A percentile compares a stretch with the other conserved stretches of the same genome.
These are phyloP conservation scores for Sextonia rubra DNA, from an alignment of 164 flowering plant species.

Conservation along the genomic window DNA sequence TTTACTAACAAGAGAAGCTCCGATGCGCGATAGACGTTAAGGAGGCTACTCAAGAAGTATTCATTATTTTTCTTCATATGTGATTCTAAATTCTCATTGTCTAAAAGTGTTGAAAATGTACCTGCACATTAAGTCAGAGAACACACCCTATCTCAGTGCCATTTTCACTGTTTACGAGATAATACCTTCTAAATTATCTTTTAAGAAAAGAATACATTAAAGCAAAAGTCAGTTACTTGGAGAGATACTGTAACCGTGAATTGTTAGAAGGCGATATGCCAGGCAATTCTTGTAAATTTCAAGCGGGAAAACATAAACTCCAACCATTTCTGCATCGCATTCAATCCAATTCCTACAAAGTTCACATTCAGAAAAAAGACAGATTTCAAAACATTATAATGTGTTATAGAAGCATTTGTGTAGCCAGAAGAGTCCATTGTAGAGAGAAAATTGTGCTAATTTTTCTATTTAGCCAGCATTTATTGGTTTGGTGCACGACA, in stretches of 20 bases:
- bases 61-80: background rate
- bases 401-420: background rate
- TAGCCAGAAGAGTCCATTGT: background rate
- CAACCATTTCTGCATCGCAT: background rate
- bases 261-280: constrained; percentile 34
- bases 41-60: background rate
- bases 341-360: background rate
- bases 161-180: no score
- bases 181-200: background rate
- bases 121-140: background rate
- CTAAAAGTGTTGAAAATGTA: background rate
- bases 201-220: no score
- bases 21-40: background rate
- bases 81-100: background rate
- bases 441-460: no score
- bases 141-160: background rate
- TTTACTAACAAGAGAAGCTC: background rate
- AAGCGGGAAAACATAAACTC: background rate
- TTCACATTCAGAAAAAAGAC: background rate
- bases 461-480: no score
- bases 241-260: constrained; percentile 32
- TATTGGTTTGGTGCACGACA: background rate
- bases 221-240: constrained; percentile 22
- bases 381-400: no score
- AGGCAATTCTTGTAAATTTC: constrained; percentile 35